Conservation (phyloP, 1,284 basidiomycete genomes). For the Serendipita sp. region DNA sequence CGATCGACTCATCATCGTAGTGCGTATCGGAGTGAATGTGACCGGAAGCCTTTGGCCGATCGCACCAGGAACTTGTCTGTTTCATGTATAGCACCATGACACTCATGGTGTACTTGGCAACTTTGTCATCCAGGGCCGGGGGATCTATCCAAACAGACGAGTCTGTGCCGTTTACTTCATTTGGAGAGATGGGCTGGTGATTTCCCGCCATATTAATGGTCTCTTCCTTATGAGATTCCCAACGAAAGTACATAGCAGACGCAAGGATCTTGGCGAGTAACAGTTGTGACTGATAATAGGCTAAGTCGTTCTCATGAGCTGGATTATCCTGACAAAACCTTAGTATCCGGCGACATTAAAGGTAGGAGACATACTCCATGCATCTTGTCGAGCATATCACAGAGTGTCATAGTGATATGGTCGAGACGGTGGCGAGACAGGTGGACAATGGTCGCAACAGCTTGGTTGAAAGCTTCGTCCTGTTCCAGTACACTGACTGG, state of each 20-base stretch:
- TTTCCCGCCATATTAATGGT: conserved; percentile 20
- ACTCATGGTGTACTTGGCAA: conserved; percentile 74
- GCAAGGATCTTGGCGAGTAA: conserved; percentile 78
- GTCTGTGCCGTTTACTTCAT: conserved; percentile 18
- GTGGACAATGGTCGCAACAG: conserved; percentile 65
- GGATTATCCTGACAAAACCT: conserved; percentile 5
- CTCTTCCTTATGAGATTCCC: conserved; percentile 27
- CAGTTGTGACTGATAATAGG: conserved; percentile 59
- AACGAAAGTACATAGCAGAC: conserved; percentile 64
- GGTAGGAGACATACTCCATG: conserved; percentile 43
- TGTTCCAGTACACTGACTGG: conserved; percentile 58
- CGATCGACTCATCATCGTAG: conserved; percentile 51
- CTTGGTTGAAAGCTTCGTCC: conserved; percentile 57
- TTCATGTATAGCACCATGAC: conserved; percentile 73
- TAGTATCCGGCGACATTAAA: conserved; percentile 5
- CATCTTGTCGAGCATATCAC: conserved; percentile 60
- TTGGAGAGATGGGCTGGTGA: conserved; percentile 20
- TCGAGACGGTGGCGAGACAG: conserved; percentile 62
- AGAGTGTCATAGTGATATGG: conserved; percentile 64
- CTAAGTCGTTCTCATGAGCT: conserved; percentile 8
- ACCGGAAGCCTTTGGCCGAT: conserved; percentile 46
- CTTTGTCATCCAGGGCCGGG: conserved; percentile 67
- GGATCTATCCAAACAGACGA: conserved; percentile 45
- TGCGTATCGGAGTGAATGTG: conserved; percentile 52
- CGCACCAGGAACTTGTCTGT: conserved; percentile 47